Evolutionary conservation across 176 grass and related monocot species (phyloP).

Genomic region (Alloteropsis semialata): DNA sequence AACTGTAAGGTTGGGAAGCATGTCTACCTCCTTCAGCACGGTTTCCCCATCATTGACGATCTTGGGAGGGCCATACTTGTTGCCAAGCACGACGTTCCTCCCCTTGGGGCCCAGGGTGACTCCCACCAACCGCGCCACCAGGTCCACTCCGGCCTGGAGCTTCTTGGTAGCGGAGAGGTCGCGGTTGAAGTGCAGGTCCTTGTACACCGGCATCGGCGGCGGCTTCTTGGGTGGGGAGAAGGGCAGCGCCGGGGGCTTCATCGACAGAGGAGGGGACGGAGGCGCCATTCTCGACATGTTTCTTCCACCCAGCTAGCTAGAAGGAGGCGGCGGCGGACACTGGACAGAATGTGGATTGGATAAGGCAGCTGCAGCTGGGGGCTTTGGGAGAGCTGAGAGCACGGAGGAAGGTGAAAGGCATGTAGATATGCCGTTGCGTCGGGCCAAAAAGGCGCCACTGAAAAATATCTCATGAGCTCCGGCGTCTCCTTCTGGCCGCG

Average conservation of each 20-base stretch:
- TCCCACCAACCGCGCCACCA: conserved; percentile 79
- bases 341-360: conserved; percentile 16
- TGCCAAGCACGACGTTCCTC: conserved; percentile 90
- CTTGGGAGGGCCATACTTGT: conserved; percentile 91
- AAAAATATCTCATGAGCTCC: conserved; percentile 21
- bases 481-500: neutral
- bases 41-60: conserved; percentile 96
- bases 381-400: neutral
- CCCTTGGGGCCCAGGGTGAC: conserved; percentile 92
- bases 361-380: conserved; percentile 27
- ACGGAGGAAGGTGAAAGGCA: neutral
- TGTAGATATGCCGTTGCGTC: conserved; percentile 9
- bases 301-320: neutral
- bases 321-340: neutral
- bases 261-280: conserved; percentile 38
- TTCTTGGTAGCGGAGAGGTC: conserved; percentile 91
- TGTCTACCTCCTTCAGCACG: conserved; percentile 79
- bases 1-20: neutral
- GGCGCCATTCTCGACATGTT: conserved; percentile 48
- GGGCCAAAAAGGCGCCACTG: conserved; percentile 27
- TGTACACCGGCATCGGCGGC: conserved; percentile 63
- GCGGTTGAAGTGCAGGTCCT: conserved; percentile 89
- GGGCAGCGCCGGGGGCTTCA: conserved; percentile 54
- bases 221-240: conserved; percentile 74
- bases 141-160: conserved; percentile 82